Percentiles rank a stretch among this genome's conserved stretches.
These are phyloP conservation scores for Nannizziopsis arthrosporioides DNA, from an alignment of 2,329 filamentous ascomycete genomes.

Conservation along the genomic window DNA sequence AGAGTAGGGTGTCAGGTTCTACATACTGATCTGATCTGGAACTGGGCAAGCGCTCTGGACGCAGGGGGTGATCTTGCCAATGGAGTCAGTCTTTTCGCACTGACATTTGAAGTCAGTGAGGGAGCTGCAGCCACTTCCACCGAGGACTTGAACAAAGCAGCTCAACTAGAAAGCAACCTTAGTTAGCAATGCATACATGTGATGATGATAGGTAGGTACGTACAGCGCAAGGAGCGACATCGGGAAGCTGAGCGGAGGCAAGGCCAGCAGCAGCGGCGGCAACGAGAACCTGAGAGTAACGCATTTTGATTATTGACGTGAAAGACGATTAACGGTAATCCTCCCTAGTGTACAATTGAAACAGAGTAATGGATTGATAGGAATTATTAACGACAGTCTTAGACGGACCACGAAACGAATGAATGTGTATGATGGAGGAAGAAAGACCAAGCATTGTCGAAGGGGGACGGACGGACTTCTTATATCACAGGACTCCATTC, in stretches of 20 bases:
- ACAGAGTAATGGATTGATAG: constrained; percentile 1
- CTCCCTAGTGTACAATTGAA: constrained; percentile 3
- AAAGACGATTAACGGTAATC: constrained; percentile 9
- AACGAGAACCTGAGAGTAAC: constrained; percentile 24
- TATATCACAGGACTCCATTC: constrained; percentile 1
- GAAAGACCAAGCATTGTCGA: constrained; percentile 3
- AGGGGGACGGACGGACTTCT: constrained; percentile 7
- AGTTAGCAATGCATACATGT: constrained; percentile 2
- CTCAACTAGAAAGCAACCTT: constrained; percentile 26
- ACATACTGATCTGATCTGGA: not conserved
- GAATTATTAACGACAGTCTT: constrained; percentile 10
- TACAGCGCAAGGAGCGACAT: constrained; percentile 40
- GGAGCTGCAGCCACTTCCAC: constrained; percentile 36
- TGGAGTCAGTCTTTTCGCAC: constrained; percentile 37
- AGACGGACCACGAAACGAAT: constrained; percentile 14
- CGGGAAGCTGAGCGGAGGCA: constrained; percentile 36
- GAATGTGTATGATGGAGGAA: constrained; percentile 8
- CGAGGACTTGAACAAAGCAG: constrained; percentile 37
- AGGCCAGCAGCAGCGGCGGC: constrained; percentile 35
- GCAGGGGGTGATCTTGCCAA: constrained; percentile 36
- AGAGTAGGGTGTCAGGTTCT: not conserved
- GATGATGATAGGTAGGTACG: constrained; percentile 12
- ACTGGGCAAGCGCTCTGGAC: constrained; percentile 33
- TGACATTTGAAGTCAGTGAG: constrained; percentile 41
- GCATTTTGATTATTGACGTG: constrained; percentile 22